phyloP scores from a whole-genome alignment of 352 stramenopile species.

The Globisporangium spinosum region DNA sequence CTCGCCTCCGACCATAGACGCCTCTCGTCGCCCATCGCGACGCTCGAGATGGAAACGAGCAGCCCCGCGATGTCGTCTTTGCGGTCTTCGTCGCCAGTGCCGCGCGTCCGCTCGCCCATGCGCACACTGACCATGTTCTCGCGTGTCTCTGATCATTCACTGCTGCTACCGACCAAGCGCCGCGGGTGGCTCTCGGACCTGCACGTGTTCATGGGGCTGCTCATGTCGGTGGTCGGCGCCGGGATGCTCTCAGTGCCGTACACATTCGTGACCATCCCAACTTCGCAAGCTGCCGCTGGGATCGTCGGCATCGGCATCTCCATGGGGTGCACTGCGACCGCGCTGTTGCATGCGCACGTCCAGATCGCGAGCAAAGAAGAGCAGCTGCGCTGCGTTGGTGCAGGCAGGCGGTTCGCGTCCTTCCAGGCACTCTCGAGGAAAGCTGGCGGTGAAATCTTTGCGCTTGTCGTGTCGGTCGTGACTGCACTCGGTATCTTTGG shows the following conservation, averaged over 20 bases:
- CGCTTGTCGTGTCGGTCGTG: background rate
- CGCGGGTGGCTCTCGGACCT: background rate
- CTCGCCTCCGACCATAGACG: background rate
- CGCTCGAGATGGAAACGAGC: background rate
- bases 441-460: background rate
- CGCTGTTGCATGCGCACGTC: background rate
- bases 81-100: background rate
- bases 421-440: background rate
- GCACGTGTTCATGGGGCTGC: background rate
- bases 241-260: background rate
- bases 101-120: background rate
- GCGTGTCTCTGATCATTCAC: background rate
- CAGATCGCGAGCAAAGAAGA: background rate
- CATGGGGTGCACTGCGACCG: background rate
- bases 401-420: background rate
- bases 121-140: background rate
- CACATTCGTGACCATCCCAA: background rate
- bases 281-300: background rate
- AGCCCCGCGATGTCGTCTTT: background rate
- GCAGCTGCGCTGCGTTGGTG: background rate
- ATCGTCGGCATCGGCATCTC: background rate
- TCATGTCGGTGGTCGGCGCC: background rate
- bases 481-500: background rate
- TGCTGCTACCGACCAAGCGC: background rate
- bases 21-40: background rate